phyloP scores from a whole-genome alignment of 306 rosid genomes.

The Glycine soja region DNA sequence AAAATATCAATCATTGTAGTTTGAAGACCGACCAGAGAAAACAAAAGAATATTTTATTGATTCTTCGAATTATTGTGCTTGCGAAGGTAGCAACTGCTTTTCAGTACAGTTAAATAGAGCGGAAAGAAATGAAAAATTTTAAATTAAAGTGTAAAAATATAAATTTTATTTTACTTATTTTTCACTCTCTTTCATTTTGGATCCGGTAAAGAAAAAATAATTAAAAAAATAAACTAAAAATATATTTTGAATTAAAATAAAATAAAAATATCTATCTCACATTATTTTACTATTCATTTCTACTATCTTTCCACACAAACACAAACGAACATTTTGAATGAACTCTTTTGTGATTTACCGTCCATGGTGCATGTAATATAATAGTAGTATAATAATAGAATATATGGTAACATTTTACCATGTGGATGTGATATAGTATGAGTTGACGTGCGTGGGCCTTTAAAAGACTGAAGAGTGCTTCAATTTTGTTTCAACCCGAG shows the following conservation, averaged over 20 bases:
- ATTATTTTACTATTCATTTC: no score
- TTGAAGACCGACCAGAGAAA: background rate
- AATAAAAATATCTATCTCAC: no score
- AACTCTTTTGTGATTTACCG: background rate
- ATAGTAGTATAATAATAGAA: background rate
- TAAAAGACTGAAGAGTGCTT: slow-evolving; percentile 15
- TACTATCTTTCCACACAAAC: no score
- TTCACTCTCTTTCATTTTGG: no score
- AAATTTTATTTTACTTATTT: no score
- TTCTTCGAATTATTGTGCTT: background rate
- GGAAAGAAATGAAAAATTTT: no score
- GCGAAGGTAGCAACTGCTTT: background rate
- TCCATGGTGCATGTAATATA: background rate
- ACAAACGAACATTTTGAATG: no score
- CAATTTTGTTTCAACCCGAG: background rate
- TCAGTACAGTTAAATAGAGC: no score
- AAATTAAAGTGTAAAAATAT: no score
- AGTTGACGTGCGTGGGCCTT: background rate
- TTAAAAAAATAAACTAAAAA: no score
- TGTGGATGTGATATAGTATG: slow-evolving; percentile 2
- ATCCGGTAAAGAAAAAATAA: no score
- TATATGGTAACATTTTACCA: background rate
- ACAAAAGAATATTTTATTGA: background rate
- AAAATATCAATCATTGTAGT: background rate
- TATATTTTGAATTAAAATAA: no score